Evolutionary conservation across 371 early-diverging fungal species (phyloP).

Genomic region (Syncephalastrum racemosum): DNA sequence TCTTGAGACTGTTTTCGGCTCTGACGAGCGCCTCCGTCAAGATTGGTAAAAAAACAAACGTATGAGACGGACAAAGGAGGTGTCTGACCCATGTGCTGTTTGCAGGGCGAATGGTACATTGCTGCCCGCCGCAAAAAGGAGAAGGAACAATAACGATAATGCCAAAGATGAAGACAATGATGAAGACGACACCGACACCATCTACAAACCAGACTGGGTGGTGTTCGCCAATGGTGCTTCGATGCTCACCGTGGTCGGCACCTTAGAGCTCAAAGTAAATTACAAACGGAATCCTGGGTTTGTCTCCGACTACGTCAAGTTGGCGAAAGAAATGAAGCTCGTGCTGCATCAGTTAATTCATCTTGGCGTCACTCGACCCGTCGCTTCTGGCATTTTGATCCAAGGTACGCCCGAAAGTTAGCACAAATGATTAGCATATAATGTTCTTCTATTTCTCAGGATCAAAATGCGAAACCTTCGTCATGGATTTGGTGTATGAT

Average conservation of each 20-base stretch:
- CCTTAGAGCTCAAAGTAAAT: constrained; percentile 13
- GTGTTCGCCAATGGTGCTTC: constrained; percentile 11
- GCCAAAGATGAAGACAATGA: constrained; percentile 4
- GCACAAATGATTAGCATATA: constrained; percentile 9
- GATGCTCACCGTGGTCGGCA: constrained; percentile 12
- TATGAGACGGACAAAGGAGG: too few relatives aligned
- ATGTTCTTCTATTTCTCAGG: too few relatives aligned
- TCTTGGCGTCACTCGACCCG: constrained; percentile 14
- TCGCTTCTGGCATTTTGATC: constrained; percentile 18
- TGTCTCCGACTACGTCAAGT: constrained; percentile 14
- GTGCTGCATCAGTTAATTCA: constrained; percentile 14
- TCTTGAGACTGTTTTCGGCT: too few relatives aligned
- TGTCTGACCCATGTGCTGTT: too few relatives aligned
- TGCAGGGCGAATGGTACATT: too few relatives aligned
- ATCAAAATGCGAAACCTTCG: constrained; percentile 13
- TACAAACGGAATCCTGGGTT: constrained; percentile 16
- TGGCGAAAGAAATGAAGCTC: constrained; percentile 20
- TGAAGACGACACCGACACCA: constrained; percentile 9
- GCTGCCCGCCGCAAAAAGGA: too few relatives aligned
- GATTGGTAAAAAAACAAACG: too few relatives aligned
- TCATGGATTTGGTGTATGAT: constrained; percentile 14
- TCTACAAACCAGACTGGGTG: constrained; percentile 20
- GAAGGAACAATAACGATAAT: constrained; percentile 9
- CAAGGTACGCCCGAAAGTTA: constrained; percentile 13
- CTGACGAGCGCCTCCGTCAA: too few relatives aligned